Evolutionary conservation across 164 flowering plant species (phyloP), one percentile per base, ranked within the genome.

Genomic region (Aristolochia californica): DNA sequence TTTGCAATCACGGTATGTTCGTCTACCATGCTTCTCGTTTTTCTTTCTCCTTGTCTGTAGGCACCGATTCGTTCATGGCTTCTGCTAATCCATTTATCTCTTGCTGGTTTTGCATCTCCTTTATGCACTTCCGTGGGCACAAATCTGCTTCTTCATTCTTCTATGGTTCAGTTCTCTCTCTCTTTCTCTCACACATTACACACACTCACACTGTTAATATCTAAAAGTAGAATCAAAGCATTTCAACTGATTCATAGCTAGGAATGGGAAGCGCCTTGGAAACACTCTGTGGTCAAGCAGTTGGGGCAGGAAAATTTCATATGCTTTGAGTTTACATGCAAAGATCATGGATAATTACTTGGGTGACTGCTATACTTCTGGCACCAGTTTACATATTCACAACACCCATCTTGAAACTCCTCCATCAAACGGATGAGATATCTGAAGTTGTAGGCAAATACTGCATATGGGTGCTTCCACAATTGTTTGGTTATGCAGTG

Each of bases 191-290:
- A n/a, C n/a, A n/a, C n/a, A n/a, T n/a, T n/a, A n/a, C n/a, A n/a
- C n/a, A n/a, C n/a, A n/a, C n/a, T n/a, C n/a, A n/a, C n/a, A n/a
- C n/a, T n/a, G n/a, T n/a, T n/a, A n/a, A n/a, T n/a, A n/a, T n/a
- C n/a, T n/a, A 1, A 17, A 17, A 47, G 50, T 17, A 14, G 5
- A 17, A 47, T 47, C 18, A 5, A n/a, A 17, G 12, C 22, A 8
- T 47, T 47, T 47, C 11, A 16, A 44, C 12, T 64, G 43, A 38
- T 62, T 28, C 66, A 58, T 69, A 75, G 79, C 74, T 78, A 62
- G 79, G 78, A 50, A 69, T 75, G 74, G 80, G 75, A 68, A 78
- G 78, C 62, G 84, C 84, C 49, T 70, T 80, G 0, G 78, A 80
- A 68, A 80, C 80, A 8, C 78, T 80, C 1, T 74, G 76, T 30